These are phyloP conservation scores for Candida yuanshanica DNA, from an alignment of 805 yeast species.

Conservation along the genomic window DNA sequence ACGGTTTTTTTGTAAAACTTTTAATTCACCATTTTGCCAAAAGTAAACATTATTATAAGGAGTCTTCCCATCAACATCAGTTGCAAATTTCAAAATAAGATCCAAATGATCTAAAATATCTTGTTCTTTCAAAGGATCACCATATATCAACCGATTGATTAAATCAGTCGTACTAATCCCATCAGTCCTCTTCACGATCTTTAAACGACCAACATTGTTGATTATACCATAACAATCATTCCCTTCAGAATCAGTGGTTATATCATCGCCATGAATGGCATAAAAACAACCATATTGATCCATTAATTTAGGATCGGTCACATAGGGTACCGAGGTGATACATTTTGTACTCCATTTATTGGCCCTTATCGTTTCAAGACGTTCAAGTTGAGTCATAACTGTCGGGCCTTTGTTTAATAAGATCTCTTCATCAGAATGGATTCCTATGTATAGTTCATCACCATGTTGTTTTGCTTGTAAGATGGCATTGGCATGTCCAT, in stretches of 20 bases:
- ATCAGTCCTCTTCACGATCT: constrained; percentile 90
- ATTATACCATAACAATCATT: constrained; percentile 85
- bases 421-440: constrained; percentile 89
- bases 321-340: constrained; percentile 83
- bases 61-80: constrained; percentile 52
- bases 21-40: constrained; percentile 26
- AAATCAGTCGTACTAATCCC: constrained; percentile 93
- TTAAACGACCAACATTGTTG: constrained; percentile 79
- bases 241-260: constrained; percentile 94
- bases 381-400: constrained; percentile 79
- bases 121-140: constrained; percentile 6
- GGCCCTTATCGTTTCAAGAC: constrained; percentile 79
- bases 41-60: constrained; percentile 47
- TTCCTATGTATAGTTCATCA: constrained; percentile 71
- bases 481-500: constrained; percentile 97
- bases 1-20: constrained; percentile 15
- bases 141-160: constrained; percentile 73
- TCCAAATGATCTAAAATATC: constrained; percentile 5
- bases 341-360: constrained; percentile 83
- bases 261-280: constrained; percentile 98
- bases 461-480: constrained; percentile 87
- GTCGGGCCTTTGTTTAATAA: constrained; percentile 83
- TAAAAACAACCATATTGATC: constrained; percentile 69
- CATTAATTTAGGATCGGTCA: constrained; percentile 73
- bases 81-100: constrained; percentile 46